Evolutionary conservation across 2,329 filamentous ascomycete genomes (phyloP), one percentile per base, ranked within the genome.

Genomic region (Leptoxyphium fumago): DNA sequence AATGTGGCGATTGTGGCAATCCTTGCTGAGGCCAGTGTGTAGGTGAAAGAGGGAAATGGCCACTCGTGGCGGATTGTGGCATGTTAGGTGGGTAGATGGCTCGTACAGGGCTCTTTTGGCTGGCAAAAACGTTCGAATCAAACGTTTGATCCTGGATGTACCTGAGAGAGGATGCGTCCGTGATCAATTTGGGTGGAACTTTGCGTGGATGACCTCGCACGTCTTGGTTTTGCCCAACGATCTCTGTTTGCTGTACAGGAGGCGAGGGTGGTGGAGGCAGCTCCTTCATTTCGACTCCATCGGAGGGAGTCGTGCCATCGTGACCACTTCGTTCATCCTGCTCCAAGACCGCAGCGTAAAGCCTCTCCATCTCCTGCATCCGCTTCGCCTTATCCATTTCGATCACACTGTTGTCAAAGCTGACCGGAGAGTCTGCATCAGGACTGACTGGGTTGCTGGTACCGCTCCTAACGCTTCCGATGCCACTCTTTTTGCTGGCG

Each of bases 321-420:
- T 10, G 14, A 28, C 57, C 54, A 47, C 68, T 72, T 49, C 68
- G 65, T 39, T 70, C 72, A 50, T 95, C 88, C 54, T 94, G 84
- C 61, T 87, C 85, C 79, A 94, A 82, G 50, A 94, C 88, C 52
- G 87, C 82, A 48, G 80, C 86, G 65, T 95, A 96, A 61, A 96
- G 78, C 55, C 84, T 78, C 62, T 94, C 87, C 63, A 95, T 78
- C 61, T 94, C 84, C 51, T 80, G 72, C 62, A 91, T 80, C 50
- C 84, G 79, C 67, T 81, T 80, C 56, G 74, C 72, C 59, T 75
- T 77, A 63, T 94, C 84, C 47, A 76, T 74, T 46, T 81, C 75
- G 18, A 95, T 74, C 13, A 94, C 74, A 46, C 73, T 73, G 46
- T 82, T 78, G 61, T 95, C 86, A 47, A 95, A 84, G 17, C 77